Base-by-base conservation (phyloP, 768 basidiomycete species). In the Auricularia heimuer region DNA sequence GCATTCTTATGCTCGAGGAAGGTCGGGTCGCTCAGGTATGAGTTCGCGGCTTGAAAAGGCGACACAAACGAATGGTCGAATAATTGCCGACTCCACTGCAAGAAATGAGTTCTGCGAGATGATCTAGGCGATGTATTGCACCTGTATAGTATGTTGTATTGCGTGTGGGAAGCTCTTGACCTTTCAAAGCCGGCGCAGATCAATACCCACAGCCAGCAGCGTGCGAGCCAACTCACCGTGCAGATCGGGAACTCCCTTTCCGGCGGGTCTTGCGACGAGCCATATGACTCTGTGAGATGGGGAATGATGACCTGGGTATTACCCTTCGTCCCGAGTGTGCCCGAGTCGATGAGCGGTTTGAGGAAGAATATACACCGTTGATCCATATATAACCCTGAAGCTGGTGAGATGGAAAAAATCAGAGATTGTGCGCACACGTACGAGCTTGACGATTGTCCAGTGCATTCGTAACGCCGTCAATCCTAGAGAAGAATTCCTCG, bases 111-210 rank as follows among this genome's bases (percentile, higher is more conserved):
- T 29, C 29, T 29, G 29, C 29, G 29, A 29, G 29, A 29, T 29
- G 29, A 29, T 29, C 29, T 29, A 18, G 24, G 29, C 35, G 11
- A 54, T 1, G 14, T 3, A 14, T n/a, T 36, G 2, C 64, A 91
- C 92, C 81, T 98, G 93, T 66, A 99, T 99, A 6, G 94, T 97
- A 77, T 99, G 97, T 69, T 92, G 89, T 70, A 98, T 98, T 29
- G 90, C 89, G 74, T 99, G 95, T 8, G 97, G 97, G 84, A 98
- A 99, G 77, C 92, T 98, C 80, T 98, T 98, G 74, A 98, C 39
- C 39, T 42, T 7, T 42, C 7, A 14, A 42, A 8, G 39, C 39
- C 39, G 39, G 29, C 29, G 29, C 29, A 42, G 12, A 14, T 42
- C 39, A 42, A 42, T 42, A 42, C 12, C 39, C 8, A 42, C 39